Conservation (phyloP, 768 basidiomycete genomes). For the Pisolithus tinctorius region DNA sequence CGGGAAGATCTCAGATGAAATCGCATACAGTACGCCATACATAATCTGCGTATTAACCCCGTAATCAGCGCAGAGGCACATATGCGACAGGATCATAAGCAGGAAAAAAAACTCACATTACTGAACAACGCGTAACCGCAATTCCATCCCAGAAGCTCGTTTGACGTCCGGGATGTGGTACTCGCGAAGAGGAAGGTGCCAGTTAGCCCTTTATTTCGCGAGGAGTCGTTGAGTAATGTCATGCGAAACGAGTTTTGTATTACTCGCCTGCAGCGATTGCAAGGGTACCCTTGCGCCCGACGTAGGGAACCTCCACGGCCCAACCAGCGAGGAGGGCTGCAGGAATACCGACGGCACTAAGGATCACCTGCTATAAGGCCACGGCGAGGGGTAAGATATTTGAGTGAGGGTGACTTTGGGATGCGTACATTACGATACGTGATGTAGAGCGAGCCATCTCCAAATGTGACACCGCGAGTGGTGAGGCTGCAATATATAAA, state of each 20-base stretch:
- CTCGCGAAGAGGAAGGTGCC: slow-evolving; percentile 69
- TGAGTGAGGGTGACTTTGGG: too few relatives aligned
- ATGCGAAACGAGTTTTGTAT: slow-evolving; percentile 7
- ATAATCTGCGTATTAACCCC: slow-evolving; percentile 42
- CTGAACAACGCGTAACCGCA: slow-evolving; percentile 65
- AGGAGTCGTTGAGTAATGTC: slow-evolving; percentile 38
- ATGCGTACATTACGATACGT: slow-evolving; percentile 62
- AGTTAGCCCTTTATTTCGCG: slow-evolving; percentile 55
- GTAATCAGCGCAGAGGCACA: background rate
- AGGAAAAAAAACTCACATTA: slow-evolving; percentile 35
- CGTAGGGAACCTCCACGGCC: slow-evolving; percentile 54
- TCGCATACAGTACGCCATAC: slow-evolving; percentile 70
- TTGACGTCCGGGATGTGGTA: slow-evolving; percentile 66
- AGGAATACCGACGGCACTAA: slow-evolving; percentile 62
- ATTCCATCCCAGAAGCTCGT: slow-evolving; percentile 72
- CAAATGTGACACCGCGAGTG: slow-evolving; percentile 59
- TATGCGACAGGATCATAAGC: background rate
- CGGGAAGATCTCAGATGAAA: slow-evolving; percentile 66
- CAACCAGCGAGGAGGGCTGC: slow-evolving; percentile 68
- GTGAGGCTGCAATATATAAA: slow-evolving; percentile 36
- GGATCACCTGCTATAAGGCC: slow-evolving; percentile 52
- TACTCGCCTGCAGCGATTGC: slow-evolving; percentile 55
- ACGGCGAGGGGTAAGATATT: background rate
- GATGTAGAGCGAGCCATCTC: slow-evolving; percentile 61
- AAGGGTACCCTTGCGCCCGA: slow-evolving; percentile 65